A percentile compares a stretch with the other conserved stretches of the same genome.
Evolutionary conservation across 441 rosid genomes (phyloP).

Genomic region (Euphorbia celastroides): DNA sequence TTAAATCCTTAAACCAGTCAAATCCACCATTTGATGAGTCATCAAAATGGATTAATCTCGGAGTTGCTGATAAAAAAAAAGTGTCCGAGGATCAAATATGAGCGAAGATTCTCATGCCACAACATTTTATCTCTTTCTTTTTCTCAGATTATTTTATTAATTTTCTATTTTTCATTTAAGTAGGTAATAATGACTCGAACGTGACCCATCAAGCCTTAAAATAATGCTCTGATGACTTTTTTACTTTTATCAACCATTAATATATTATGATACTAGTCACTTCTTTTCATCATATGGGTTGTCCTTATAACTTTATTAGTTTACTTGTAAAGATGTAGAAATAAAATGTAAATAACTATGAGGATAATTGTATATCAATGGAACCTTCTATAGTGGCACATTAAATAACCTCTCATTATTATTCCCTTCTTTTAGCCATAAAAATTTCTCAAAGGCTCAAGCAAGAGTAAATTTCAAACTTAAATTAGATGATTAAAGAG

Average conservation of each 20-base stretch:
- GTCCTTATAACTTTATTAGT: background rate
- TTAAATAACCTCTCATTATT: background rate
- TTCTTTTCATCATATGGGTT: background rate
- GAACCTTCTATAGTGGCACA: slow-evolving; percentile 20
- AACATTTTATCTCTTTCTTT: background rate
- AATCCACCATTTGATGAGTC: too few relatives aligned
- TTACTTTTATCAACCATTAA: slow-evolving; percentile 14
- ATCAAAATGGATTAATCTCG: too few relatives aligned
- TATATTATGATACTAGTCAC: background rate
- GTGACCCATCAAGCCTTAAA: slow-evolving; percentile 23
- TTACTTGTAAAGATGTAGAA: background rate
- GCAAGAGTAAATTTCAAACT: background rate
- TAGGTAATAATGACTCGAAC: slow-evolving; percentile 15
- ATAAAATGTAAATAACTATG: too few relatives aligned
- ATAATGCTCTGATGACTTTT: slow-evolving; percentile 11
- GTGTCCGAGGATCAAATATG: slow-evolving; percentile 13
- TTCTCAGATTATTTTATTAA: background rate
- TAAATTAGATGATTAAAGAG: slow-evolving; percentile 20
- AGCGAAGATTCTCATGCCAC: slow-evolving; percentile 4
- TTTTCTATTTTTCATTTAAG: background rate
- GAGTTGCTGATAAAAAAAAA: too few relatives aligned
- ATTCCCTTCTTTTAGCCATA: too few relatives aligned
- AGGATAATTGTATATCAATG: background rate
- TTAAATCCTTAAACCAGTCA: too few relatives aligned
- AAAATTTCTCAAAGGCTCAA: too few relatives aligned